Evolutionary conservation across 305 asterid genomes (phyloP).

Genomic region (Fraxinus sp.): DNA sequence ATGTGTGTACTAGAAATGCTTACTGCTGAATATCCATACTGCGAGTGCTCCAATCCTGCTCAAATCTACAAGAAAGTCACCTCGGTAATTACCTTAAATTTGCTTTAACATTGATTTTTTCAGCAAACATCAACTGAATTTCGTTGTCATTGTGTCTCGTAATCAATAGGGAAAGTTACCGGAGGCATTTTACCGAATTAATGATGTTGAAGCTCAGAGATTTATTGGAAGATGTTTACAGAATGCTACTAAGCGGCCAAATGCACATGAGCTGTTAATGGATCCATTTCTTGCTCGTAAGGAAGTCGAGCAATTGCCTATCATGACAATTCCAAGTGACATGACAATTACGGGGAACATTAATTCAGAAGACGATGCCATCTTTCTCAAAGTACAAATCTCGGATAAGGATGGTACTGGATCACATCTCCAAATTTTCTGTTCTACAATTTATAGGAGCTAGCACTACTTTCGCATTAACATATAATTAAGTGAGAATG

Average conservation of each 20-base stretch:
- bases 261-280: slow-evolving; percentile 54
- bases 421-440: background rate
- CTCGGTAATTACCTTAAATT: slow-evolving; percentile 41
- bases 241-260: slow-evolving; percentile 56
- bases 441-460: background rate
- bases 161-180: slow-evolving; percentile 65
- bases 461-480: background rate
- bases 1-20: slow-evolving; percentile 86
- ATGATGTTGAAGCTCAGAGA: slow-evolving; percentile 56
- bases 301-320: slow-evolving; percentile 32
- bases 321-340: slow-evolving; percentile 14
- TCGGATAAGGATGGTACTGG: slow-evolving; percentile 55
- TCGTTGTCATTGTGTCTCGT: slow-evolving; percentile 9
- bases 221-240: slow-evolving; percentile 68
- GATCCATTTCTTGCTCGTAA: slow-evolving; percentile 67
- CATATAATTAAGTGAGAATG: background rate
- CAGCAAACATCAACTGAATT: background rate
- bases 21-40: slow-evolving; percentile 71
- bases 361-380: slow-evolving; percentile 60
- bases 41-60: slow-evolving; percentile 81
- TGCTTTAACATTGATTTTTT: background rate
- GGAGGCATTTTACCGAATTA: slow-evolving; percentile 43
- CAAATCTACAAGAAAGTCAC: slow-evolving; percentile 89
- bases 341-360: slow-evolving; percentile 65
- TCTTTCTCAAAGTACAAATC: slow-evolving; percentile 68